Conservation (phyloP, 371 early-diverging fungal genomes). For the Rhizopus delemar region DNA sequence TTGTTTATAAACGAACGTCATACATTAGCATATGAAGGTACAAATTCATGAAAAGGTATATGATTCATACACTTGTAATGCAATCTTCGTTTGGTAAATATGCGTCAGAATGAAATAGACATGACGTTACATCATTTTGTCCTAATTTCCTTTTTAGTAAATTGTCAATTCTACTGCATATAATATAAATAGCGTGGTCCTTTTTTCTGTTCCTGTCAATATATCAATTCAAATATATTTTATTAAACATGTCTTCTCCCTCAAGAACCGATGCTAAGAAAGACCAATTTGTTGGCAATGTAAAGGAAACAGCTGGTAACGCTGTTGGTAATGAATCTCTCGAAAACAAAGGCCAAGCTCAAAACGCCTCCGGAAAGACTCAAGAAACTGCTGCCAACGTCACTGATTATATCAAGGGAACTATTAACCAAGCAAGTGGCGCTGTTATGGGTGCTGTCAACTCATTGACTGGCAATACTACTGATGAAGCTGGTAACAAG, state of each 20-base stretch:
- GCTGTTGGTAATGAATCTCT: constrained; percentile 50
- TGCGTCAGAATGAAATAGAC: no score
- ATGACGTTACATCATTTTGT: no score
- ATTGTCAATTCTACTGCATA: no score
- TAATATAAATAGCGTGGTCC: no score
- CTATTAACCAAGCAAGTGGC: constrained; percentile 23
- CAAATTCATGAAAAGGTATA: no score
- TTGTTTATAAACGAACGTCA: no score
- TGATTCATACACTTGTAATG: no score
- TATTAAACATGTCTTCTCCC: constrained; percentile 16
- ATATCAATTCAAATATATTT: no score
- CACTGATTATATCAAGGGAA: constrained; percentile 21
- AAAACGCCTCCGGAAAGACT: constrained; percentile 21
- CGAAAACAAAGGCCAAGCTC: constrained; percentile 39
- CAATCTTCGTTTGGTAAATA: no score
- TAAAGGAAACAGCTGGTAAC: constrained; percentile 46
- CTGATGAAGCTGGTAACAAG: constrained; percentile 29
- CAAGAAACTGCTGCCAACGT: constrained; percentile 28
- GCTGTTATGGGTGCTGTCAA: constrained; percentile 29
- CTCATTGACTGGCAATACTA: constrained; percentile 26
- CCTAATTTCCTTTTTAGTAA: no score
- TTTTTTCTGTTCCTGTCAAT: no score
- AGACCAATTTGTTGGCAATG: constrained; percentile 36
- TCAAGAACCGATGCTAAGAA: constrained; percentile 35
- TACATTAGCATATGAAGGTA: no score